Base-by-base conservation (phyloP, 2,329 filamentous ascomycete species). In the Macrophomina pseudophaseolina region DNA sequence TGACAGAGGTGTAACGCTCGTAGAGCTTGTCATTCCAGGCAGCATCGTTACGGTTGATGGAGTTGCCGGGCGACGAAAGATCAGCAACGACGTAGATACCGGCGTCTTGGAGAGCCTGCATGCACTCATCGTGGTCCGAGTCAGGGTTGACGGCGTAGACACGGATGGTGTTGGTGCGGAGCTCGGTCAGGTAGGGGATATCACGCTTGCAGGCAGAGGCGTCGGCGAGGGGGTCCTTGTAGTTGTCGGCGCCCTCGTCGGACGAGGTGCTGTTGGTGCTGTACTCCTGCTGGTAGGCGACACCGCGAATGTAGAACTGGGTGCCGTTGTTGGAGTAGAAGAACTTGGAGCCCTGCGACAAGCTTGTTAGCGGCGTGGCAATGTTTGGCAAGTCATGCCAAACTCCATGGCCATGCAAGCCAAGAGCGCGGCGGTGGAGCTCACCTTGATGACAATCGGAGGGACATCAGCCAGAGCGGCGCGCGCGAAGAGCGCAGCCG, bases 1-100 rank as follows among this genome's bases (percentile, higher is more conserved):
- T 83, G 68, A 99, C 95, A 38, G 82, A 81, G 67, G 89, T 91
- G 85, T 98, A 99, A 70, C 93, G 92, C 42, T 84, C 78, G 82
- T 89, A 97, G 58, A 97, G 86, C 12, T 86, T 86, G 64, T 89
- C 86, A 77, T 93, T 89, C 95, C 95, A 99, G 69, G 84, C 75
- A 18, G 94, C 91, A 71, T 85, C 80, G 76, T 92, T 86, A 71
- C 94, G 92, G 84, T 94, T 90, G 85, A 99, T 97, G 64, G 95
- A 98, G 66, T 86, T 79, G 65, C 81, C 82, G 38, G 95, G 95
- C 78, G 96, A 89, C 28, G 90, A 91, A 72, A 99, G 83, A 84
- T 99, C 95, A 71, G 93, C 91, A 73, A 99, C 87, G 75, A 99
- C 90, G 80, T 98, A 99, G 84, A 99, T 98, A 75, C 93, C 94